These are phyloP conservation scores for Phytopythium sindhum DNA, from an alignment of 352 stramenopile species.

Conservation along the genomic window DNA sequence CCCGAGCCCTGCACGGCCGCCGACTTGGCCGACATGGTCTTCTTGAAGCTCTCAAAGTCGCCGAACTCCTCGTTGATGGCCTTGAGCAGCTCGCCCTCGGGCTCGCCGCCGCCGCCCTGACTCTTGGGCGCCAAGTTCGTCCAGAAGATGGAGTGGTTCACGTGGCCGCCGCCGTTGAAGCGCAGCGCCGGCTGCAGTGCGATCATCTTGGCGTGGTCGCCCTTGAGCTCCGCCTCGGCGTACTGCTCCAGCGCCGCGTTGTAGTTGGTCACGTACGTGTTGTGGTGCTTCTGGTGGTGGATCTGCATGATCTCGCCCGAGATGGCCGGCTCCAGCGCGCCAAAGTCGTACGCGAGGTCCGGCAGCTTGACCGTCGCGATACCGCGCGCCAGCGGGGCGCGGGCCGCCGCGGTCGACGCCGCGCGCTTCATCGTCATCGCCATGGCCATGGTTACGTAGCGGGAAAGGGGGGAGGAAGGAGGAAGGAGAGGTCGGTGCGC, in stretches of 20 bases:
- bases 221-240: constrained; percentile 81
- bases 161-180: constrained; percentile 98
- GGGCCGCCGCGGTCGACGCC: constrained; percentile 6
- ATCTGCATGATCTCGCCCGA: constrained; percentile 91
- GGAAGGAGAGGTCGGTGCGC: background rate
- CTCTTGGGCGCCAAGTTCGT: constrained; percentile 90
- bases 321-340: constrained; percentile 85
- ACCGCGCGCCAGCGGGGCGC: constrained; percentile 24
- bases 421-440: constrained; percentile 24
- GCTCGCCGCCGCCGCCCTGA: constrained; percentile 77
- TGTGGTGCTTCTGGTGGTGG: constrained; percentile 97
- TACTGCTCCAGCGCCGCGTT: constrained; percentile 94
- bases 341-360: constrained; percentile 86
- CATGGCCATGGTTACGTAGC: background rate
- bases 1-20: constrained; percentile 95
- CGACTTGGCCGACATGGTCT: constrained; percentile 82
- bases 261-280: constrained; percentile 96
- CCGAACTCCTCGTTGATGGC: constrained; percentile 93
- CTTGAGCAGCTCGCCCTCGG: constrained; percentile 78
- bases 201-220: constrained; percentile 91
- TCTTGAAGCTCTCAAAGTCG: constrained; percentile 91
- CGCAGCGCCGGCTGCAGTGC: constrained; percentile 90
- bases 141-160: constrained; percentile 99
- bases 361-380: constrained; percentile 78
- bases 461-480: background rate